These are phyloP conservation scores for Skeletonema potamos DNA, from an alignment of 108 stramenopile genomes.

Conservation along the genomic window DNA sequence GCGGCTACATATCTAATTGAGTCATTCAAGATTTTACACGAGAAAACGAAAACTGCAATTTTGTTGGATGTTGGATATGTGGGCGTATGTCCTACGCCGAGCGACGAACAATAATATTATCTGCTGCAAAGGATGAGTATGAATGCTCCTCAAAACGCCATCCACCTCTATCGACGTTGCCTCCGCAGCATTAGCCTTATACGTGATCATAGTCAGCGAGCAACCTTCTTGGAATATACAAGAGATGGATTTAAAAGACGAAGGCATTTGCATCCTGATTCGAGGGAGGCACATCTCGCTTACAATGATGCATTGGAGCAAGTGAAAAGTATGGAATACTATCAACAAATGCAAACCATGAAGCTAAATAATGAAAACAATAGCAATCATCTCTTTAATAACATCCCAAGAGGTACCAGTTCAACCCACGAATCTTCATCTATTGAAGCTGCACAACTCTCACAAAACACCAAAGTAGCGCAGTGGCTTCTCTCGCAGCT, in stretches of 20 bases:
- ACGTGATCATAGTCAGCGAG: conserved; percentile 37
- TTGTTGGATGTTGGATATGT: too few relatives aligned
- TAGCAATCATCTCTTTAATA: background rate
- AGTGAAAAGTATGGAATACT: conserved; percentile 54
- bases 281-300: conserved; percentile 34
- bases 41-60: too few relatives aligned
- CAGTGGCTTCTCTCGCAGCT: conserved; percentile 36
- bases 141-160: background rate
- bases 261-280: conserved; percentile 14
- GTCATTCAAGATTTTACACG: too few relatives aligned
- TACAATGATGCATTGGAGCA: conserved; percentile 49
- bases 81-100: too few relatives aligned
- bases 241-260: conserved; percentile 40
- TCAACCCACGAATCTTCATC: background rate
- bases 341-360: conserved; percentile 37
- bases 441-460: background rate
- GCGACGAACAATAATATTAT: background rate
- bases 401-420: background rate
- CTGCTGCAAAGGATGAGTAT: too few relatives aligned
- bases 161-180: conserved; percentile 17
- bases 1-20: too few relatives aligned
- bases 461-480: background rate
- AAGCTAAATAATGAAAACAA: background rate
- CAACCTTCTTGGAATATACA: conserved; percentile 28
- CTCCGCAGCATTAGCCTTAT: conserved; percentile 30